Base-by-base conservation (phyloP, 345 rosid genomes). In the Isatis tinctoria region DNA sequence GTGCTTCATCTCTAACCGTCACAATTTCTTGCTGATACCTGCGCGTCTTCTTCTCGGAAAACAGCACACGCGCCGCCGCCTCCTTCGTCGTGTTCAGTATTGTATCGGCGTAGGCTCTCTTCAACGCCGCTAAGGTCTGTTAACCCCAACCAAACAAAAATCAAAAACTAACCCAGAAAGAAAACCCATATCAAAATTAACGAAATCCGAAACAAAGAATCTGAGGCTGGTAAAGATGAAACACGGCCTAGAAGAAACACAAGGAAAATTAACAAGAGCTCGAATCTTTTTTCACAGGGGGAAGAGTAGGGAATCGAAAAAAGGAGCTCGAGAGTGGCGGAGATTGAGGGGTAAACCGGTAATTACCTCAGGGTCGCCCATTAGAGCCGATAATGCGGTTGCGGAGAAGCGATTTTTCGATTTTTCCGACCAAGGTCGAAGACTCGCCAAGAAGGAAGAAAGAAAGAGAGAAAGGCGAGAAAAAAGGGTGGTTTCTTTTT, bases 81-180 rank as follows among this genome's bases (percentile, higher is more conserved):
- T 94, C 98, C 82, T 89, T 91, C 27, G 96, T 90, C 24, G 92
- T 84, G 73, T 88, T 91, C 74, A 91, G 75, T 26, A 93, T 86
- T 63, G 90, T 88, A 73, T 91, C 97, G 69, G 98, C 98, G 67
- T 91, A 94, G 10, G 96, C 98, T 88, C 84, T 91, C 83, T 94
- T 87, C 87, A 94, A 81, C 74, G 96, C 95, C 65, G 83, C 83
- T 75, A 87, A 78, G 77, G 85, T 88, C 96, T 91, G 82, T 57
- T 30, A 57, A 72, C 18, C 60, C 60, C 39, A 59, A 52, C 53
- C 6, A 41, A 58, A 60, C 44, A 77, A 22, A 27, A 74, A 72
- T 74, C 57, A 58, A 74, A 61, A 17, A 32, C 70, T 30, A 18
- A 47, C 36, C 59, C 56, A 43, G 35, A 26, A 20, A 68, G 51